Evolutionary conservation across 129 eudicot species (phyloP), one percentile per base, ranked within the genome.

Genomic region (Pulicaria dysenterica): DNA sequence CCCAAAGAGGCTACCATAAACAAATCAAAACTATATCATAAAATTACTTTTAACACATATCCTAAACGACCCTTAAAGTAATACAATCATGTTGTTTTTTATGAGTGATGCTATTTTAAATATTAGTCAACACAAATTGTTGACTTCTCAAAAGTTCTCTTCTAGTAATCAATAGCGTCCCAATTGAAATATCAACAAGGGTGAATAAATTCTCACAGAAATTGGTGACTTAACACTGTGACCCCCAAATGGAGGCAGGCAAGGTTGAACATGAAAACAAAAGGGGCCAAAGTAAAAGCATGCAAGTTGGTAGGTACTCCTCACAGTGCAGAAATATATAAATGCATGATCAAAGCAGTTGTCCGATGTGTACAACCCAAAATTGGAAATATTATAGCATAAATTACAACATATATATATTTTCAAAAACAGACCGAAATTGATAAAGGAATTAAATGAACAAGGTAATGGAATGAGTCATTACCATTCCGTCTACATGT

Each of bases 331-430:
- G 44, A 24, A 24, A 24, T 8, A 36, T n/a, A n/a, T 41, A 45
- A 73, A 39, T 73, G 71, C 70, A 62, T 48, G 70, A 15, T n/a
- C n/a, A n/a, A n/a, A 61, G 17, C 57, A 59, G 10, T 57, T 24
- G 46, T 34, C 31, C 64, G 3, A 24, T 24, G 1, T 24, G 8
- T 59, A 34, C 38, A 58, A 43, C 42, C 53, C 55, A 69, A 63
- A 41, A 63, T 16, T 4, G 48, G 73, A 51, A 51, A 69, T 9
- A 53, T n/a, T n/a, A n/a, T n/a, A n/a, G n/a, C n/a, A n/a, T n/a
- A n/a, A n/a, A n/a, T n/a, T n/a, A n/a, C n/a, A n/a, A n/a, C n/a
- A n/a, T n/a, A n/a, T n/a, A n/a, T n/a, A n/a, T n/a, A n/a, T n/a
- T n/a, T n/a, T n/a, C n/a, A n/a, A n/a, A n/a, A n/a, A n/a, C n/a